phyloP scores from a whole-genome alignment of 2,329 filamentous ascomycete species.

The Aspergillus novoparasiticus region DNA sequence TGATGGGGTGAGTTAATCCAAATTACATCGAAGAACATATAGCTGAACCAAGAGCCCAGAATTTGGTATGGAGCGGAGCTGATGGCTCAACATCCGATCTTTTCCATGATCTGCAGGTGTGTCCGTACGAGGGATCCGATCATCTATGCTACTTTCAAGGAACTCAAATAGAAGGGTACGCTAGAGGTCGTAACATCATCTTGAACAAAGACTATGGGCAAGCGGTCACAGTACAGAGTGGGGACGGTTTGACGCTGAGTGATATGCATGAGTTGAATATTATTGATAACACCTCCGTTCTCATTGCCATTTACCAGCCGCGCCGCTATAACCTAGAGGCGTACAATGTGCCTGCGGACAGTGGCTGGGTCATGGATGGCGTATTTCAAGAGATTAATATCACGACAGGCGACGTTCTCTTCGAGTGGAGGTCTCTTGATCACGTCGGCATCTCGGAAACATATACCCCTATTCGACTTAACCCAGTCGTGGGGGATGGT shows the following conservation, averaged over 20 bases:
- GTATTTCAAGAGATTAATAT: conserved; percentile 58
- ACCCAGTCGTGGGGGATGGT: conserved; percentile 50
- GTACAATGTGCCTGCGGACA: conserved; percentile 44
- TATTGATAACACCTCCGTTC: conserved; percentile 43
- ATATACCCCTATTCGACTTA: conserved; percentile 49
- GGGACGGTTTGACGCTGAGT: conserved; percentile 43
- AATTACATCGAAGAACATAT: too few relatives aligned
- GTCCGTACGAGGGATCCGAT: conserved; percentile 49
- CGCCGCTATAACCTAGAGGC: conserved; percentile 50
- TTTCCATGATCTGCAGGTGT: conserved; percentile 52
- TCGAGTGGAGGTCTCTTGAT: conserved; percentile 55
- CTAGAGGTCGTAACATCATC: conserved; percentile 55
- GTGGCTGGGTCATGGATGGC: conserved; percentile 56
- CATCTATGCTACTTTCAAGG: conserved; percentile 57
- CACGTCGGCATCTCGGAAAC: conserved; percentile 51
- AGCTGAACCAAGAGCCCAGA: conserved; percentile 25
- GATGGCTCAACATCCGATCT: conserved; percentile 52
- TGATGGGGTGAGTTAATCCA: conserved; percentile 40
- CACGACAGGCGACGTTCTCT: conserved; percentile 50
- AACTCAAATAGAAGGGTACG: conserved; percentile 55
- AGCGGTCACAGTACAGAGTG: conserved; percentile 49
- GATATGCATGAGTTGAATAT: conserved; percentile 58
- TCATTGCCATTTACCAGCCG: conserved; percentile 47
- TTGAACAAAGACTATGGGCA: conserved; percentile 54
- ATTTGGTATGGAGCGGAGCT: conserved; percentile 55